phyloP scores from a whole-genome alignment of 2,329 filamentous ascomycete species.

The Hypomyces perniciosus region DNA sequence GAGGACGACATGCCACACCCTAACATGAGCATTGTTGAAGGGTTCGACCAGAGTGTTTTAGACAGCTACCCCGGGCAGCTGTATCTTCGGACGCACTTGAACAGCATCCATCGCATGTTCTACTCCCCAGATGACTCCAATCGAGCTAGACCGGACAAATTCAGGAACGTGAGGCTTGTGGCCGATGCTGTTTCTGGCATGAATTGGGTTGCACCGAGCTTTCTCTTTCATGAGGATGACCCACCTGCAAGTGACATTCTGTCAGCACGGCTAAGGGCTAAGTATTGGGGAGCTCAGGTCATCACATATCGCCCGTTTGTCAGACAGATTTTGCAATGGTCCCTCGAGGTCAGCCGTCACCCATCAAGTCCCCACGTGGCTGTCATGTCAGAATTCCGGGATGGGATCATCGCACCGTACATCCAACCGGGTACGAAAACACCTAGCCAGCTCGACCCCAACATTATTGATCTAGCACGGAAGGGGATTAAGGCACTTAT shows the following conservation, averaged over 20 bases:
- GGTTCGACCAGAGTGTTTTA: slow-evolving; percentile 43
- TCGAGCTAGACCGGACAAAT: slow-evolving; percentile 28
- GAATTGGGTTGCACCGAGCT: slow-evolving; percentile 43
- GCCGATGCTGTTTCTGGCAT: slow-evolving; percentile 37
- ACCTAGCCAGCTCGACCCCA: slow-evolving; percentile 35
- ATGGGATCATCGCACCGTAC: slow-evolving; percentile 31
- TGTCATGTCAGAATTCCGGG: slow-evolving; percentile 29
- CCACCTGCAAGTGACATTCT: slow-evolving; percentile 71
- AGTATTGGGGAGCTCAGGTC: slow-evolving; percentile 89
- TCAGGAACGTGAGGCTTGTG: slow-evolving; percentile 42
- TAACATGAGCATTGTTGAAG: slow-evolving; percentile 41
- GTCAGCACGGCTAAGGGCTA: slow-evolving; percentile 75
- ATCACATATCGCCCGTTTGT: slow-evolving; percentile 81
- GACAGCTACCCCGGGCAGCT: slow-evolving; percentile 58
- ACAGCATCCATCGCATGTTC: slow-evolving; percentile 53
- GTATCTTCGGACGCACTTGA: slow-evolving; percentile 58
- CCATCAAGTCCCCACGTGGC: slow-evolving; percentile 28
- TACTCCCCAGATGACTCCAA: slow-evolving; percentile 41
- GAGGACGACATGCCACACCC: slow-evolving; percentile 63
- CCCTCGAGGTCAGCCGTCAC: slow-evolving; percentile 31
- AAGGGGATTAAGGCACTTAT: slow-evolving; percentile 70
- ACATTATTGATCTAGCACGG: slow-evolving; percentile 49
- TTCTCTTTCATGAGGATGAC: slow-evolving; percentile 59
- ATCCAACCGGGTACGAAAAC: slow-evolving; percentile 33
- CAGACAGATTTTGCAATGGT: slow-evolving; percentile 48